Evolutionary conservation across 2,329 filamentous ascomycete genomes (phyloP), one percentile per base, ranked within the genome.

Genomic region (Magnaporthales sp.): DNA sequence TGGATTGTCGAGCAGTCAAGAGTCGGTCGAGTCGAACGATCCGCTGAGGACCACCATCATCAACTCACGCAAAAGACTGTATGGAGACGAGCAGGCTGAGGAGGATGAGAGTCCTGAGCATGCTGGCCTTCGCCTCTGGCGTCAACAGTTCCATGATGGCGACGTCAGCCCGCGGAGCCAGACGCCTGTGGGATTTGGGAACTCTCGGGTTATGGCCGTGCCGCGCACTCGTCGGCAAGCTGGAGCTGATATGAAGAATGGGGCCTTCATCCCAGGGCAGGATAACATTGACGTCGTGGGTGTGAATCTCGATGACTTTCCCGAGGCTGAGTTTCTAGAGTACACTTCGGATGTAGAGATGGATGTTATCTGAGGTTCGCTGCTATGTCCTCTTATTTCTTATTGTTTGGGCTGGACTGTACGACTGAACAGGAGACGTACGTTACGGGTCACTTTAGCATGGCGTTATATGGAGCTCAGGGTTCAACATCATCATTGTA

Each of bases 281-380:
- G 83, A 86, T 72, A 85, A 84, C n/a, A n/a, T n/a, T n/a, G n/a
- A n/a, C 69, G 76, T 77, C 69, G 74, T 74, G 4, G 70, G 77
- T 0, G 78, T 67, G 68, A 64, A 54, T 8, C 62, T 71, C 66
- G 88, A 73, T 65, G 89, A 92, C 73, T 92, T 92, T 74, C 87
- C 84, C 67, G 90, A 92, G 67, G 89, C 89, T 0, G 81, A 84
- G 0, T 92, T 92, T 68, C 74, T 89, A 66, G 85, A 86, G 67
- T 79, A 75, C 1, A 69, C 73, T 32, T 71, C 70, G 13, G 76
- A 79, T 29, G 74, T 80, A 62, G 79, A 82, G 13, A 80, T 84
- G 78, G 74, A 72, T 38, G 77, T 75, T 66, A 70, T 70, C 6
- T 76, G 61, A 71, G 13, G 9, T 19, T 19, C 13, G 13, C 24